These are phyloP conservation scores for Pholiota microspora DNA, from an alignment of 768 basidiomycete genomes.

Conservation along the genomic window DNA sequence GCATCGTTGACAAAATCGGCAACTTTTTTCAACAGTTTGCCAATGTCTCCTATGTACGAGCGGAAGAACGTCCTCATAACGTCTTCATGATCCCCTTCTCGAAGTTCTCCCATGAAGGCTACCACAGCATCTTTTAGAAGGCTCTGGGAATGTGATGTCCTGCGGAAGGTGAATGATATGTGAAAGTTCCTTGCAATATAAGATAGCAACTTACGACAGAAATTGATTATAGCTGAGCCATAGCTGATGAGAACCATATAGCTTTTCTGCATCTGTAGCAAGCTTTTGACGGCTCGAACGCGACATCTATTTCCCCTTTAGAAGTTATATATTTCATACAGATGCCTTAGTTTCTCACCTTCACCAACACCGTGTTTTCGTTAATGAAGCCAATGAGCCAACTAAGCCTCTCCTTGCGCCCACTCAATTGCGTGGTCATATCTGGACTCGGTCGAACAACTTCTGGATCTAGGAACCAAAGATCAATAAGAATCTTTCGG, in stretches of 20 bases:
- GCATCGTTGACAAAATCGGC: slow-evolving; percentile 43
- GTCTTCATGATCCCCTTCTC: slow-evolving; percentile 65
- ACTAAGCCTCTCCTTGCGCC: slow-evolving; percentile 70
- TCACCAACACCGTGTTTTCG: slow-evolving; percentile 75
- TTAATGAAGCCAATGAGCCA: slow-evolving; percentile 91
- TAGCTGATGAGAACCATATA: slow-evolving; percentile 76
- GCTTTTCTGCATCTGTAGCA: slow-evolving; percentile 81
- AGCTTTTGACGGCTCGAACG: slow-evolving; percentile 74
- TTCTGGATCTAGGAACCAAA: slow-evolving; percentile 45
- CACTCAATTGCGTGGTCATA: slow-evolving; percentile 71
- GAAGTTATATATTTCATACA: not conserved
- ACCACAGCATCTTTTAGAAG: slow-evolving; percentile 72
- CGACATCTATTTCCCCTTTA: slow-evolving; percentile 57
- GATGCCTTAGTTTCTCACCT: slow-evolving; percentile 42
- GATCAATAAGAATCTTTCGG: not conserved
- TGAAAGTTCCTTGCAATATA: not conserved
- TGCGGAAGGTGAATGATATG: slow-evolving; percentile 21
- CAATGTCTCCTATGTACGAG: slow-evolving; percentile 62
- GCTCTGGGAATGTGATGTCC: slow-evolving; percentile 53
- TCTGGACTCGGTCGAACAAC: slow-evolving; percentile 78
- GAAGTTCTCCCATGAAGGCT: slow-evolving; percentile 60
- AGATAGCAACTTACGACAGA: slow-evolving; percentile 47
- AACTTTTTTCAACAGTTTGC: slow-evolving; percentile 62
- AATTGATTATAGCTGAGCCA: slow-evolving; percentile 78
- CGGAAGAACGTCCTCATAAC: slow-evolving; percentile 85